A percentile compares a stretch with the other conserved stretches of the same genome.
Evolutionary conservation across 1,284 basidiomycete genomes (phyloP).

Genomic region (Paramarasmius palmivorus): DNA sequence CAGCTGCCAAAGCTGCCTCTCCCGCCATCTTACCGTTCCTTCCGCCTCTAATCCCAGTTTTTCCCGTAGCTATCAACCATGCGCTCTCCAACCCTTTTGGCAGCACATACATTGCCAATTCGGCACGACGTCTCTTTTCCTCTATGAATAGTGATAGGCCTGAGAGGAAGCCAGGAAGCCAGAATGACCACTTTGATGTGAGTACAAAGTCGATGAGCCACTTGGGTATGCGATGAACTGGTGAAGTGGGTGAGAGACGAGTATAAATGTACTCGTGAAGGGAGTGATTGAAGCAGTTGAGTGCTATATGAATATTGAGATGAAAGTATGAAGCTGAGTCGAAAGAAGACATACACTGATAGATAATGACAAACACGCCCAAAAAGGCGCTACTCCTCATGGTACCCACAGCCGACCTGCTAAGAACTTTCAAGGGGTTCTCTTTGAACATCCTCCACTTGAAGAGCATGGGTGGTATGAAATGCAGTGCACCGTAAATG

Average conservation of each 20-base stretch:
- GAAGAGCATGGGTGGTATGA: constrained; percentile 84
- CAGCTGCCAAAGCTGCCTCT: constrained; percentile 51
- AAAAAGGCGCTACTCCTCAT: constrained; percentile 88
- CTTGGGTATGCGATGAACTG: constrained; percentile 41
- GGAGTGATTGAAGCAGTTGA: constrained; percentile 77
- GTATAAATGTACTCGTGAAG: constrained; percentile 51
- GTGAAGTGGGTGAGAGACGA: constrained; percentile 27
- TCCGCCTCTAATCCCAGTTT: constrained; percentile 75
- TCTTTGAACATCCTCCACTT: constrained; percentile 62
- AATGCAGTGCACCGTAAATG: constrained; percentile 87
- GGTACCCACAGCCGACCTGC: constrained; percentile 72
- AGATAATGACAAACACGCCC: constrained; percentile 83
- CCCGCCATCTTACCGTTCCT: constrained; percentile 55
- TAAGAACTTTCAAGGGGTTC: constrained; percentile 65
- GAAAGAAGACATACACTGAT: constrained; percentile 64
- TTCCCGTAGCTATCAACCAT: constrained; percentile 80
- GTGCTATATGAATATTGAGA: constrained; percentile 38
- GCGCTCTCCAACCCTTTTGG: constrained; percentile 90
- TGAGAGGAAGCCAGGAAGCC: constrained; percentile 74
- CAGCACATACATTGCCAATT: constrained; percentile 93
- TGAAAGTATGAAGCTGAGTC: neutral
- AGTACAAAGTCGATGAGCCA: constrained; percentile 57
- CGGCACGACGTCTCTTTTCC: constrained; percentile 77
- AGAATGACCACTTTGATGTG: constrained; percentile 72
- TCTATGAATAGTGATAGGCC: constrained; percentile 87